Evolutionary conservation across 805 yeast genomes (phyloP), one percentile per base, ranked within the genome.

Genomic region (Lachancea sp.): DNA sequence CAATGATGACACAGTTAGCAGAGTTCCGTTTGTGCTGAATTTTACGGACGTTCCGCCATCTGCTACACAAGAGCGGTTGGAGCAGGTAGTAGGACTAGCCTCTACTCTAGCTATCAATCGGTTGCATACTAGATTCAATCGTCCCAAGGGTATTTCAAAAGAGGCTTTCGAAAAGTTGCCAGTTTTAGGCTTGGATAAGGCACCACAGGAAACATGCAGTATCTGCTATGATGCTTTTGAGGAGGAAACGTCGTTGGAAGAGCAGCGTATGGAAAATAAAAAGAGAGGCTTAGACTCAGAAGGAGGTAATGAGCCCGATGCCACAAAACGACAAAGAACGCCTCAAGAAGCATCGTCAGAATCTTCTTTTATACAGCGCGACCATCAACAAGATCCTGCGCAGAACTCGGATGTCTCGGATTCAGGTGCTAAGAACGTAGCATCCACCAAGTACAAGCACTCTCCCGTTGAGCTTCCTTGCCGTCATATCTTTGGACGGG

Each of bases 401-500:
- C 38, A 20, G n/a, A 17, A 35, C n/a, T 10, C 26, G 10, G 26
- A 11, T 37, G 32, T 3, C 19, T 13, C 35, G 20, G 40, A 37
- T 37, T 15, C 36, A 6, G 32, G 8, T 10, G 30, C n/a, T n/a
- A 33, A 40, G 10, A n/a, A 40, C 22, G n/a, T 17, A 8, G 12
- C 13, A n/a, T 13, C 25, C 7, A 31, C 15, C 10, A 33, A 30
- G 13, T 74, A 68, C 52, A 56, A 60, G 6, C 97, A 93, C 60
- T 62, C 73, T 3, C 84, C 96, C 0, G 71, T 85, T 1, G 68
- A 74, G 47, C 71, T 91, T 75, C 93, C 95, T 0, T 91, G 99
- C 63, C 79, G 79, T 8, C 99, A 91, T 59, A 59, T 80, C 0
- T 91, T 93, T 69, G 98, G 99, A 6, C 74, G 81, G 49, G 75